Evolutionary conservation across 768 basidiomycete species (phyloP).

Genomic region (Collybia mongolica): DNA sequence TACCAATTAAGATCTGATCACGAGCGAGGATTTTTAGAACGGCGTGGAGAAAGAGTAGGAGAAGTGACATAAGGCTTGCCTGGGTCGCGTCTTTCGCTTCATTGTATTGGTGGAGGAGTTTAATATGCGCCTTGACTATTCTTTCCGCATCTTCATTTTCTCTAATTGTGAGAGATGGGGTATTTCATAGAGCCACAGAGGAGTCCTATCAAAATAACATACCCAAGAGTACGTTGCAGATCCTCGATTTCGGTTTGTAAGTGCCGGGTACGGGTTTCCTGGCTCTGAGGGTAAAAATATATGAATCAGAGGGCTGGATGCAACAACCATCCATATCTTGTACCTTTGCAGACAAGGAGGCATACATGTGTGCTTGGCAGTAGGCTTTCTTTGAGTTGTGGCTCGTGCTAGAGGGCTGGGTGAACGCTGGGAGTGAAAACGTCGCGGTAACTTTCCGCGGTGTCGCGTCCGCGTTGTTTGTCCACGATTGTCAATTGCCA

Average conservation of each 20-base stretch:
- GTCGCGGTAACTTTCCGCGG: too few species aligned
- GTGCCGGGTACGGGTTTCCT: slow-evolving; percentile 21
- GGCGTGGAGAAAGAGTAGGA: slow-evolving; percentile 1
- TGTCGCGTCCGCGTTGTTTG: background rate
- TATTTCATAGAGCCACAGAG: background rate
- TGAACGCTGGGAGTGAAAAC: too few species aligned
- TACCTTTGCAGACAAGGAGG: slow-evolving; percentile 25
- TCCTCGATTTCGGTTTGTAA: slow-evolving; percentile 25
- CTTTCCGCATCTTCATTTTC: slow-evolving; percentile 22
- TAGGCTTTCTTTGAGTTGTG: too few species aligned
- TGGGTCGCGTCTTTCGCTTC: slow-evolving; percentile 84
- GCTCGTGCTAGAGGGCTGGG: too few species aligned
- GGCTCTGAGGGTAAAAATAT: slow-evolving; percentile 15
- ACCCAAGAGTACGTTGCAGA: slow-evolving; percentile 28
- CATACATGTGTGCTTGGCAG: slow-evolving; percentile 17
- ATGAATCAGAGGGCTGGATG: background rate
- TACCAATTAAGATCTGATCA: slow-evolving; percentile 73
- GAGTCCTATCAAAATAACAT: slow-evolving; percentile 8
- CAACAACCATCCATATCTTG: background rate
- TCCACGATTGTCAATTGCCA: background rate
- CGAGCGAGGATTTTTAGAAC: background rate
- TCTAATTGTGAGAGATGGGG: slow-evolving; percentile 8
- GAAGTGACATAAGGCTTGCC: slow-evolving; percentile 32
- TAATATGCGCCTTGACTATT: slow-evolving; percentile 61
- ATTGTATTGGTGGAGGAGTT: slow-evolving; percentile 72